Evolutionary conservation across 768 basidiomycete genomes (phyloP), one percentile per base, ranked within the genome.

Genomic region (Auriculariales sp.): DNA sequence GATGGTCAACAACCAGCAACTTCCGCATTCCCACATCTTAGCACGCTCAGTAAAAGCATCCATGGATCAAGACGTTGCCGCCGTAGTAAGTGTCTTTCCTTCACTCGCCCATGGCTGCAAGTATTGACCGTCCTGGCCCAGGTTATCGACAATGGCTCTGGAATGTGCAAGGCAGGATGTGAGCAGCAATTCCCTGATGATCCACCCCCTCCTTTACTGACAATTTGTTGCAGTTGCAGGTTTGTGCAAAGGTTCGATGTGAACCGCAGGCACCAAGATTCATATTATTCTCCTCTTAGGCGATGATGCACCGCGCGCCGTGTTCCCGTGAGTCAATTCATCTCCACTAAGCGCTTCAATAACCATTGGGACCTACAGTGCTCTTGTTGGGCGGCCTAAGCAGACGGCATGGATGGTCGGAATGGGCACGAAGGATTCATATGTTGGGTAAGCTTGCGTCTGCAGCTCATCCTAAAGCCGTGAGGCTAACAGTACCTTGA

Each of bases 331-430:
- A 29, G 53, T 47, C n/a, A n/a, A n/a, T n/a, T n/a, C n/a, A n/a
- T n/a, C n/a, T n/a, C n/a, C n/a, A n/a, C n/a, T n/a, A n/a, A n/a
- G n/a, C n/a, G n/a, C n/a, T n/a, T n/a, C n/a, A n/a, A n/a, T n/a
- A n/a, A n/a, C n/a, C n/a, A n/a, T n/a, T n/a, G n/a, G n/a, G n/a
- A n/a, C n/a, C n/a, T n/a, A n/a, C n/a, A n/a, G n/a, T n/a, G n/a
- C n/a, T n/a, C n/a, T n/a, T n/a, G n/a, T n/a, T n/a, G 71, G 71
- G 54, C 69, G 71, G 50, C 70, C 71, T 54, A 65, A 70, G 55
- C 71, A 73, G 62, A 67, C 69, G 57, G 70, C 69, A 63, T 69
- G 71, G 52, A 73, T 73, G 71, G 69, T 73, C 59, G 71, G 71
- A 49, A 72, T 73, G 71, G 69, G 70, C 48, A 69, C 71, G 59